Evolutionary conservation across 495 filamentous ascomycete genomes (phyloP).

Genomic region (Trichoderma asperelloides): DNA sequence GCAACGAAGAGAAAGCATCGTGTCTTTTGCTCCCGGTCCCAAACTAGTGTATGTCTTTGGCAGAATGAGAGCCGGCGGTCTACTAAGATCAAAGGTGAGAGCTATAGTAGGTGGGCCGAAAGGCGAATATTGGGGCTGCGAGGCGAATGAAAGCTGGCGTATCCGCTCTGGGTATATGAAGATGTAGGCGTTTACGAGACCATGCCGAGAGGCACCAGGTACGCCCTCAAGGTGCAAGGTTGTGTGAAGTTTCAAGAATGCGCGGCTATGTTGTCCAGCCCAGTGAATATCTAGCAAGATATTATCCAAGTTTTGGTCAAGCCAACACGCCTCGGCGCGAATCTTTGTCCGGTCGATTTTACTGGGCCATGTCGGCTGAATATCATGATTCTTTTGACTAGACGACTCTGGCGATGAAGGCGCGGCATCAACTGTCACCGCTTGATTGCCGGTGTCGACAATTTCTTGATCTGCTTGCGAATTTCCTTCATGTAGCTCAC

Average conservation of each 20-base stretch:
- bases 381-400: background rate
- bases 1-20: background rate
- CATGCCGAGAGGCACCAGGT: background rate
- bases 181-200: background rate
- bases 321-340: background rate
- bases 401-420: background rate
- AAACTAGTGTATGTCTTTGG: background rate
- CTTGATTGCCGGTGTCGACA: background rate
- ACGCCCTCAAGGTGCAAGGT: background rate
- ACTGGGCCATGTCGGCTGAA: background rate
- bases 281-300: background rate
- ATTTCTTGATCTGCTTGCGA: background rate
- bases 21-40: background rate
- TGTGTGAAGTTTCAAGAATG: background rate
- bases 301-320: background rate
- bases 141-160: background rate
- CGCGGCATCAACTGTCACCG: background rate
- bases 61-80: background rate
- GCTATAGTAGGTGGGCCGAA: background rate
- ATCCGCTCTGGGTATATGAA: background rate
- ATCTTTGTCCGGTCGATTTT: background rate
- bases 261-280: background rate
- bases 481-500: background rate
- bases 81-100: background rate
- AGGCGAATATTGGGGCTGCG: background rate